A percentile compares a stretch with the other conserved stretches of the same genome.
Evolutionary conservation across 2,329 filamentous ascomycete species (phyloP).

Genomic region (Botryotinia globosa): DNA sequence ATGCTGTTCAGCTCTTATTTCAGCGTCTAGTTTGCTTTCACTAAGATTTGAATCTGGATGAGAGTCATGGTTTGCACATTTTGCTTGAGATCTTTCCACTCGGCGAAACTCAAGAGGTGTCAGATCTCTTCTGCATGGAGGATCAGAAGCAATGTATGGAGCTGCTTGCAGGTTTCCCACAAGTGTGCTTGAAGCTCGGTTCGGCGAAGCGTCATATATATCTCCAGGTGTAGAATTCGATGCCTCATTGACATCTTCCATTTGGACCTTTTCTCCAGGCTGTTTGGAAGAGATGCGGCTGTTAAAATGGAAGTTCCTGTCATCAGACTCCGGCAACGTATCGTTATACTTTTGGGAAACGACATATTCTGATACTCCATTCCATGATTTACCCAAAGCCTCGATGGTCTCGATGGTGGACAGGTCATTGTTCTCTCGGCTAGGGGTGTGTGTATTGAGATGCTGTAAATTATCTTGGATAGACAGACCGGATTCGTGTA

Average conservation of each 20-base stretch:
- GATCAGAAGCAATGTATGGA: not conserved
- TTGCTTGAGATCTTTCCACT: not conserved
- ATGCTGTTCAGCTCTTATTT: not conserved
- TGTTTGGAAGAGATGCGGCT: not conserved
- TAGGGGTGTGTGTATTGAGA: not conserved
- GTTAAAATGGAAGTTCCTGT: not conserved
- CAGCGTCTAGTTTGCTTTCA: not conserved
- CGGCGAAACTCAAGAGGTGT: not conserved
- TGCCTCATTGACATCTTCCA: not conserved
- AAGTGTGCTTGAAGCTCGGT: too few species aligned
- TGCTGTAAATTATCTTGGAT: not conserved
- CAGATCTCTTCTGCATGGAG: not conserved
- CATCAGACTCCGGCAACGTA: not conserved
- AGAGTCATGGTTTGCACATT: not conserved
- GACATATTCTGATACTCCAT: not conserved
- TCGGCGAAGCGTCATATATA: not conserved
- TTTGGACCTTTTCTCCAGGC: not conserved
- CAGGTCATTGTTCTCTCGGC: too few species aligned
- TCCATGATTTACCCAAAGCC: not conserved
- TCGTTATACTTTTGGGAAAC: not conserved
- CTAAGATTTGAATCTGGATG: not conserved
- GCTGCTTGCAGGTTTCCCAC: not conserved
- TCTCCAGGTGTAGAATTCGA: not conserved
- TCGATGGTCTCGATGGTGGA: not conserved
- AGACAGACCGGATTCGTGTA: not conserved